Conservation (phyloP, 257 asterid genomes). For the Nicotiana obtusifolia region DNA sequence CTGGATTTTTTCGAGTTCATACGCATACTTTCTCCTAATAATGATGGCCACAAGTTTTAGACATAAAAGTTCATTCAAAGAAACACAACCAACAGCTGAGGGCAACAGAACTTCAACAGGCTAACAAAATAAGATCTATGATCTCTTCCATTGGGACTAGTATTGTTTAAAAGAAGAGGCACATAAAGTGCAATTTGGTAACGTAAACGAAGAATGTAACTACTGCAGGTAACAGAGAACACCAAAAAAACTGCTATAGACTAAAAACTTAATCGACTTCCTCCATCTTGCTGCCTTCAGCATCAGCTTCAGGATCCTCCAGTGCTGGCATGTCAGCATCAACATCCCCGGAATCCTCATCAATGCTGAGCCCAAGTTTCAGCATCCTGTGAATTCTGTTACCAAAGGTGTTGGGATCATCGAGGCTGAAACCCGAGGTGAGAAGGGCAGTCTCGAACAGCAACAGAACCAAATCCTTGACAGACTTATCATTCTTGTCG, state of each 20-base stretch:
- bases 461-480: conserved; percentile 56
- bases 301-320: conserved; percentile 63
- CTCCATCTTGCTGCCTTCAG: conserved; percentile 67
- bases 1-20: too few relatives aligned
- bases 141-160: too few relatives aligned
- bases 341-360: conserved; percentile 45
- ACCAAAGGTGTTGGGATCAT: conserved; percentile 64
- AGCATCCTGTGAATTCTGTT: conserved; percentile 70
- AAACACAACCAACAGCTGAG: too few relatives aligned
- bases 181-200: too few relatives aligned
- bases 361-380: conserved; percentile 70
- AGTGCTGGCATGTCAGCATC: conserved; percentile 53
- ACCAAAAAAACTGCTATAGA: background rate
- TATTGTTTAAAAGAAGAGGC: too few relatives aligned
- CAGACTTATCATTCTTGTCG: conserved; percentile 64
- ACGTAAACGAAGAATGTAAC: too few relatives aligned
- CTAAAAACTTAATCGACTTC: conserved; percentile 39
- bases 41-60: too few relatives aligned
- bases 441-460: conserved; percentile 57
- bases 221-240: background rate
- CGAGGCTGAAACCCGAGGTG: conserved; percentile 66
- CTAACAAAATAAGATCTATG: too few relatives aligned
- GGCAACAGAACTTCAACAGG: too few relatives aligned
- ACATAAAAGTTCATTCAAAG: too few relatives aligned
- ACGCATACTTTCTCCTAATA: too few relatives aligned